phyloP scores from a whole-genome alignment of 176 grass and related monocot species.

The Calamus simplicifolius region DNA sequence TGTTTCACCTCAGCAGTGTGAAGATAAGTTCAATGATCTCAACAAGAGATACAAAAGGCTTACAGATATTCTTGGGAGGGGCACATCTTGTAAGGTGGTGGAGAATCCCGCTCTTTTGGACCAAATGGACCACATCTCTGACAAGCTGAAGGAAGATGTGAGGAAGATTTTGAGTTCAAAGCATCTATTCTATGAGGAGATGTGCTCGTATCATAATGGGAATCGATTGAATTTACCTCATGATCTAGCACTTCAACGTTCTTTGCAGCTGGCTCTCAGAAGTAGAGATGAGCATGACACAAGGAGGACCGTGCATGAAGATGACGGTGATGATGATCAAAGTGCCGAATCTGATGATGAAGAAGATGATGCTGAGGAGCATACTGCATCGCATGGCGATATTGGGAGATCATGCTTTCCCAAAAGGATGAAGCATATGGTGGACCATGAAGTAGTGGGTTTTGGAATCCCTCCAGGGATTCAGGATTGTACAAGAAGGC shows the following conservation, averaged over 20 bases:
- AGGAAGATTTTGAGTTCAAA: slow-evolving; percentile 92
- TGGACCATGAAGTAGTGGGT: slow-evolving; percentile 28
- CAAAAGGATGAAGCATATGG: slow-evolving; percentile 44
- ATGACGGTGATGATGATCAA: slow-evolving; percentile 50
- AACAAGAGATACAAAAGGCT: slow-evolving; percentile 98
- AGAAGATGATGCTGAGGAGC: slow-evolving; percentile 48
- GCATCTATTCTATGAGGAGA: slow-evolving; percentile 89
- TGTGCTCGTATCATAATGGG: slow-evolving; percentile 97
- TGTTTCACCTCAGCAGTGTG: slow-evolving; percentile 92
- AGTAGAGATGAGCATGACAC: slow-evolving; percentile 56
- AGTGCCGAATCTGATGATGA: slow-evolving; percentile 51
- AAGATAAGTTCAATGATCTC: slow-evolving; percentile 98
- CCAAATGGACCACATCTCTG: slow-evolving; percentile 63
- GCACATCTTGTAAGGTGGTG: slow-evolving; percentile 69
- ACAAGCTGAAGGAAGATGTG: slow-evolving; percentile 84
- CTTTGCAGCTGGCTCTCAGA: slow-evolving; percentile 65
- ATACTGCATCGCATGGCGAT: slow-evolving; percentile 30
- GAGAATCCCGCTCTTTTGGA: slow-evolving; percentile 65
- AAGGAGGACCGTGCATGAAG: slow-evolving; percentile 26
- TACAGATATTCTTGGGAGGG: slow-evolving; percentile 84
- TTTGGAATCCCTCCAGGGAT: slow-evolving; percentile 32
- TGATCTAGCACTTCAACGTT: slow-evolving; percentile 66
- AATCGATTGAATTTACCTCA: slow-evolving; percentile 68
- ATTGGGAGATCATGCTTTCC: slow-evolving; percentile 15
- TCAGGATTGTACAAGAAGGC: slow-evolving; percentile 30